A percentile compares a stretch with the other conserved stretches of the same genome.
Evolutionary conservation across 345 rosid genomes (phyloP).

Genomic region (Excoecaria cochinchinensis): DNA sequence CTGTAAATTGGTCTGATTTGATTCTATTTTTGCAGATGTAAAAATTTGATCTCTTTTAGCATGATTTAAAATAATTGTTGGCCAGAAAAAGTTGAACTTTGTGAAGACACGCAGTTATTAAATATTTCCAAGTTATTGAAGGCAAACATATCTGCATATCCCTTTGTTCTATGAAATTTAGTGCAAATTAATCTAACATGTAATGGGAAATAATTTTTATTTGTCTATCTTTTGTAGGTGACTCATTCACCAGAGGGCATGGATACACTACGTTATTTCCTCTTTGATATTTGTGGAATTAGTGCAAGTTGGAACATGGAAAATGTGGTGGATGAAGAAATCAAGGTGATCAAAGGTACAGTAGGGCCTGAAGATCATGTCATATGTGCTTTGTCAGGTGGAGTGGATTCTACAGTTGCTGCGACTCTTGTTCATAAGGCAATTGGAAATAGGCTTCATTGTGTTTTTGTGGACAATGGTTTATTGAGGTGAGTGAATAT

Average conservation of each 20-base stretch:
- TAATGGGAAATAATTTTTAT: no score
- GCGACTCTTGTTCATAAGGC: constrained; percentile 97
- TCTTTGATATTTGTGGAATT: constrained; percentile 75
- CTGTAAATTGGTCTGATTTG: neutral
- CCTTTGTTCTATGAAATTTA: neutral
- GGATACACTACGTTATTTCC: constrained; percentile 73
- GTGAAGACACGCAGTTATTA: neutral
- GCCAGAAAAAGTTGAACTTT: neutral
- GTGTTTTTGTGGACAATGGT: constrained; percentile 94
- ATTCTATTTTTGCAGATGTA: neutral
- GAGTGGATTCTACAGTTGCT: constrained; percentile 98
- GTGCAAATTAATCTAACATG: neutral
- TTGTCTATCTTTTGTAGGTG: constrained; percentile 46
- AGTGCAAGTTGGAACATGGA: constrained; percentile 90
- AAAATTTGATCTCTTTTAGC: neutral
- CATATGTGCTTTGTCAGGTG: constrained; percentile 93
- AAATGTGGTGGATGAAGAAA: constrained; percentile 84
- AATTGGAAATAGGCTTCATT: constrained; percentile 92
- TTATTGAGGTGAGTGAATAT: constrained; percentile 59
- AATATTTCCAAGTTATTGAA: neutral
- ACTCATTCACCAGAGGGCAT: constrained; percentile 94
- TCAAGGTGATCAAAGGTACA: constrained; percentile 58
- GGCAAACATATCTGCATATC: neutral
- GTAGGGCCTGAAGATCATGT: constrained; percentile 82
- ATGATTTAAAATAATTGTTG: neutral